Evolutionary conservation across 129 eudicot genomes (phyloP), one percentile per base, ranked within the genome.

Genomic region (Tagetes erecta): DNA sequence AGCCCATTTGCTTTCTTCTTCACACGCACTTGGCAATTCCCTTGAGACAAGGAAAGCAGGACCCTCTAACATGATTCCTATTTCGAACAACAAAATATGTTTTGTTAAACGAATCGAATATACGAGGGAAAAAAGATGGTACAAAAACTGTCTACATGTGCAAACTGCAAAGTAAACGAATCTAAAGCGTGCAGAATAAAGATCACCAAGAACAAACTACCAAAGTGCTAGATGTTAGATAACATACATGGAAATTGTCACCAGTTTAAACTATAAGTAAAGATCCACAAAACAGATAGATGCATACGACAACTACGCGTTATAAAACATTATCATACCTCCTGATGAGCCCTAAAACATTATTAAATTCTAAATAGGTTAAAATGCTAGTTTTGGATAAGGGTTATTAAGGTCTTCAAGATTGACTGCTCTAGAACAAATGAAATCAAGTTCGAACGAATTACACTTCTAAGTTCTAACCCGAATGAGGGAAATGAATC

Each of bases 1-100:
- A 10, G 67, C 76, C 91, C 88, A 90, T 56, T 51, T 79, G 73
- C 74, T 68, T 73, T 87, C 89, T 66, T 80, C 76, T 76, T 87
- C 83, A 39, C 86, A 85, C 30, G 90, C 80, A 71, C 75, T 79
- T 9, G 85, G 85, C 71, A 84, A 67, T 40, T 85, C 88, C 49
- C 82, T 68, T 1, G 96, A 74, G 6, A 89, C 81, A 70, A 81
- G 78, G 78, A 67, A 83, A 6, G 82, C 55, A 37, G 84, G 84
- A 60, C 83, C 88, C 69, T 88, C 91, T 80, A 80, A 74, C 89
- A 86, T 84, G 78, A 68, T 40, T 58, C 41, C 34, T 68, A 63
- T 8, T 13, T 39, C 37, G 33, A 63, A 49, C 11, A 6, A 49
- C 8, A 6, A 36, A 44, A 56, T 41, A 56, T 70, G n/a, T 12